These are phyloP conservation scores for Pleurotus tuoliensis DNA, from an alignment of 768 basidiomycete genomes.

Conservation along the genomic window DNA sequence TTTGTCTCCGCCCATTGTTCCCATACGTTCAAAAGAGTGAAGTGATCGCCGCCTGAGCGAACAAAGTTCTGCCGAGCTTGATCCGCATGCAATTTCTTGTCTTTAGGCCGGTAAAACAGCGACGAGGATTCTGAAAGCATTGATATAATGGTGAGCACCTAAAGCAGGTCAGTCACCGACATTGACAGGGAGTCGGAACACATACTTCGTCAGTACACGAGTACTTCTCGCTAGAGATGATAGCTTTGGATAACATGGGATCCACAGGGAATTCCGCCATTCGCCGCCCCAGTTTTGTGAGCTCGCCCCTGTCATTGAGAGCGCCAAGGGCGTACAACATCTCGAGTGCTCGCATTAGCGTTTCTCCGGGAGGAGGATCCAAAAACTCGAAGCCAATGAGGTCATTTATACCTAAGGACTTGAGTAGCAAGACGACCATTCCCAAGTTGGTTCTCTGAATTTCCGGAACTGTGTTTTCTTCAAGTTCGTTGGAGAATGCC, in stretches of 20 bases:
- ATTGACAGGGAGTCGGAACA: slow-evolving; percentile 3
- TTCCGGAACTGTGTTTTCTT: slow-evolving; percentile 96
- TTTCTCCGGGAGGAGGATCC: slow-evolving; percentile 97
- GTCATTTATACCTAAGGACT: slow-evolving; percentile 97
- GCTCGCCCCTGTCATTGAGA: slow-evolving; percentile 91
- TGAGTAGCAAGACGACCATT: slow-evolving; percentile 91
- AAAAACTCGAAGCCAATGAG: slow-evolving; percentile 98
- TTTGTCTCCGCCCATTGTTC: slow-evolving; percentile 99
- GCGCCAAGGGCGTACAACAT: slow-evolving; percentile 94
- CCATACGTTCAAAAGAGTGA: slow-evolving; percentile 96
- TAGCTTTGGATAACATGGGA: slow-evolving; percentile 94
- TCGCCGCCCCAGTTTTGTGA: slow-evolving; percentile 93
- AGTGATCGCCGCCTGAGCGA: slow-evolving; percentile 94
- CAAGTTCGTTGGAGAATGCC: slow-evolving; percentile 94
- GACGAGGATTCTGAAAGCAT: slow-evolving; percentile 97
- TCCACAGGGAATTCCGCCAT: slow-evolving; percentile 99
- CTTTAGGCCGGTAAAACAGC: slow-evolving; percentile 95
- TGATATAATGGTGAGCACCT: slow-evolving; percentile 94
- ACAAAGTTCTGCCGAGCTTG: slow-evolving; percentile 98
- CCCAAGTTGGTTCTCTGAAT: slow-evolving; percentile 98
- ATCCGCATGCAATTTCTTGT: slow-evolving; percentile 96
- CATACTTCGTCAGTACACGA: slow-evolving; percentile 92
- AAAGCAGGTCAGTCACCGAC: not conserved
- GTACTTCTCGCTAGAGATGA: slow-evolving; percentile 94
- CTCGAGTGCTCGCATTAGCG: slow-evolving; percentile 92